Percentiles rank a stretch among this genome's conserved stretches.
Evolutionary conservation across 495 filamentous ascomycete genomes (phyloP).

Genomic region (Ramalina intermedia): DNA sequence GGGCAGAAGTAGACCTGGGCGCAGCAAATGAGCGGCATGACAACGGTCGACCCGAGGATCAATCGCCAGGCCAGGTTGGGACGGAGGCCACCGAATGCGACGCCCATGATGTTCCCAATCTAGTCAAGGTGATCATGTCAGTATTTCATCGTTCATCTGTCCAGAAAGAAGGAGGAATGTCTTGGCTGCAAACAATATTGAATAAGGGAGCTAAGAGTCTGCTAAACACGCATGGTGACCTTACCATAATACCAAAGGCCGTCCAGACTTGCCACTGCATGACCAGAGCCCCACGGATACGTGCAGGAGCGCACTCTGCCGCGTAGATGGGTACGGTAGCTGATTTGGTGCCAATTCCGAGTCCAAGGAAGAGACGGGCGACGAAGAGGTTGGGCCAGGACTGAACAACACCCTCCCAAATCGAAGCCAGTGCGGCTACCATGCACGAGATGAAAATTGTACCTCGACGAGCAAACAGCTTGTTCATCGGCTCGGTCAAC

Average conservation of each 20-base stretch:
- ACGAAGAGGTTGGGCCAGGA: constrained; percentile 64
- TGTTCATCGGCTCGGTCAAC: constrained; percentile 69
- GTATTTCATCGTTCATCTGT: no score
- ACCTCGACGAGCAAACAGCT: constrained; percentile 61
- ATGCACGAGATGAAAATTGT: constrained; percentile 68
- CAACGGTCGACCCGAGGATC: constrained; percentile 66
- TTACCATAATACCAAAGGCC: constrained; percentile 65
- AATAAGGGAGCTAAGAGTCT: no score
- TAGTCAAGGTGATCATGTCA: no score
- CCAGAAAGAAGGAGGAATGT: no score
- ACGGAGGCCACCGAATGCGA: constrained; percentile 53
- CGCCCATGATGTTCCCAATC: constrained; percentile 22
- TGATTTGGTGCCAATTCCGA: constrained; percentile 70
- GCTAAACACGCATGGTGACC: constrained; percentile 26
- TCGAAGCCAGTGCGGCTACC: constrained; percentile 50
- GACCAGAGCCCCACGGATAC: constrained; percentile 59
- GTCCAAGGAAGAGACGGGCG: constrained; percentile 53
- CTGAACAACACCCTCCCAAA: constrained; percentile 63
- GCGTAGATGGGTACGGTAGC: constrained; percentile 68
- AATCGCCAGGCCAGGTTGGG: constrained; percentile 65
- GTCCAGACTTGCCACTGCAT: constrained; percentile 85
- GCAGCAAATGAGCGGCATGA: constrained; percentile 58
- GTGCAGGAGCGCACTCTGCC: constrained; percentile 57
- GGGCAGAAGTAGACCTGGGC: constrained; percentile 58
- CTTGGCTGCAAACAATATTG: no score